phyloP scores from a whole-genome alignment of 1,139 yeast genomes.

The Lodderomyces margitis region DNA sequence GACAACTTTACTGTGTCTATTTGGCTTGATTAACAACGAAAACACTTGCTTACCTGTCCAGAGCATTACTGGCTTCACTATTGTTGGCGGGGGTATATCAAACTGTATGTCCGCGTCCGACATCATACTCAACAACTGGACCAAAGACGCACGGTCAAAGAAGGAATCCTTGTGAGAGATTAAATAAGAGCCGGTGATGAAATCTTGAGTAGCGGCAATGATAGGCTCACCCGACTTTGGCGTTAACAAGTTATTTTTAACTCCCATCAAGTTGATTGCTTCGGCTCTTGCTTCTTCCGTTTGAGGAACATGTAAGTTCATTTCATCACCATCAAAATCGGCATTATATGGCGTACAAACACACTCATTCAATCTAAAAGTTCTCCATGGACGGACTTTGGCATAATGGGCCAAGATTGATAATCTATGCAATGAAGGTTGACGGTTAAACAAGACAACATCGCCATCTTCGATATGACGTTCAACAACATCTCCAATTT shows the following conservation, averaged over 20 bases:
- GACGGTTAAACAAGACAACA: constrained; percentile 92
- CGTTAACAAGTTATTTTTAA: constrained; percentile 87
- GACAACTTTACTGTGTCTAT: constrained; percentile 67
- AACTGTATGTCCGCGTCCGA: constrained; percentile 85
- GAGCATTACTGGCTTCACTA: constrained; percentile 79
- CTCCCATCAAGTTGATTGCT: constrained; percentile 97
- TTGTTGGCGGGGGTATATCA: constrained; percentile 94
- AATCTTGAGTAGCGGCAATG: constrained; percentile 99
- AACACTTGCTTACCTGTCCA: constrained; percentile 99
- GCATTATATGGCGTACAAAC: constrained; percentile 99
- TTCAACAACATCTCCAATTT: constrained; percentile 93
- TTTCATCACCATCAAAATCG: constrained; percentile 99
- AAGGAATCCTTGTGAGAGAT: constrained; percentile 93
- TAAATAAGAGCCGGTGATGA: constrained; percentile 92
- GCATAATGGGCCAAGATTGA: constrained; percentile 96
- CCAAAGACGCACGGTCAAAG: constrained; percentile 81
- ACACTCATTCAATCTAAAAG: constrained; percentile 96
- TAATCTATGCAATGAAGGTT: constrained; percentile 93
- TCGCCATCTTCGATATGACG: constrained; percentile 98
- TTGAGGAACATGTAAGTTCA: constrained; percentile 98
- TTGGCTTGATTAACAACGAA: constrained; percentile 83
- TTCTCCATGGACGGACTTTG: constrained; percentile 96
- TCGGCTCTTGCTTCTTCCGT: constrained; percentile 99
- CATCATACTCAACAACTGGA: constrained; percentile 91
- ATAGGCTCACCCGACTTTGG: constrained; percentile 99